Base-by-base conservation (phyloP, 2,329 filamentous ascomycete species). In the Trichoderma hamatum region DNA sequence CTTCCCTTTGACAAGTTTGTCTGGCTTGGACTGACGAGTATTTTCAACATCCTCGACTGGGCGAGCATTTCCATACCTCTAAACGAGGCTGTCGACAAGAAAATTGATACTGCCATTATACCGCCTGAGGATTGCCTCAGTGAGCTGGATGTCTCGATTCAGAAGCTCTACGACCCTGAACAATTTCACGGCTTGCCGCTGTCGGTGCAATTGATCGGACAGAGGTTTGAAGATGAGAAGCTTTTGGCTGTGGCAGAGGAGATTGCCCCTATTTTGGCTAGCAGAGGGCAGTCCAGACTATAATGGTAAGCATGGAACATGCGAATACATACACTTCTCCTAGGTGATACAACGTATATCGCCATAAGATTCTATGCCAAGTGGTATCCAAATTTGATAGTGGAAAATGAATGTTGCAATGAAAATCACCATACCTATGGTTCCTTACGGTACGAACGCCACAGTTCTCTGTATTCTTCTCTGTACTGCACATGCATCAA, bases 151-250 rank as follows among this genome's bases (percentile, higher is more conserved):
- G 39, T 32, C 11, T 62, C 59, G 9, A 62, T 62, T 26, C 43
- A 62, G 14, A 49, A 51, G 43, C 43, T 62, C 10, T 62, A 62
- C 32, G 43, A 62, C 1, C 2, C 59, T 2, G 59, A 51, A 10
- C 51, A 9, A 28, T 51, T 62, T 7, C 39, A 62, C 24, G 59
- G 59, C 5, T 26, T 62, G 28, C 59, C 59, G 7, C n/a, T 62
- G 24, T 26, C 59, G 2, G 59, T 51, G 2, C 43, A 62, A 11
- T 19, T 62, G 4, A 24, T 62, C 14, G 59, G 59, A 9, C 43
- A 51, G 24, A 34, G 59, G 7, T 62, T 62, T 34, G 59, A 36
- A 24, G 59, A 62, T 13, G 59, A 62, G 39, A 62, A 51, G 28
- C 59, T 62, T 9, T 3, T 62, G 2, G 43, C 59, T 14, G 2